Evolutionary conservation across 257 asterid genomes (phyloP).

Genomic region (Nicotiana tabacum): DNA sequence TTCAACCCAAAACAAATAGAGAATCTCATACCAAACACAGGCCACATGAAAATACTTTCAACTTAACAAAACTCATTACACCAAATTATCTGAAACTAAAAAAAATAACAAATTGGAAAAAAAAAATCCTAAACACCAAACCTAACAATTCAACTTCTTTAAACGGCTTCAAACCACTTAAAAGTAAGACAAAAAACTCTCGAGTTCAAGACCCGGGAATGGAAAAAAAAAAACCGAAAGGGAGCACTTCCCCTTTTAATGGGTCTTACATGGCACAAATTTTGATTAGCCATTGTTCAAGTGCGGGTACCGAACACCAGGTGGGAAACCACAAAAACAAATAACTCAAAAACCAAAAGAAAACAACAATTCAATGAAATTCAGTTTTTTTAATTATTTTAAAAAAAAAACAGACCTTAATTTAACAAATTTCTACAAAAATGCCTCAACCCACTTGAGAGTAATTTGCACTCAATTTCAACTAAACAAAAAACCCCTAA

Average conservation of each 20-base stretch:
- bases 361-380: neutral
- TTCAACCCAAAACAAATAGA: neutral
- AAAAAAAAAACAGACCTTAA: neutral
- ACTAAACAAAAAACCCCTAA: slow-evolving; percentile 8
- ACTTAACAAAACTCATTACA: neutral
- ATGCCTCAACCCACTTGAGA: neutral
- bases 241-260: too few relatives aligned
- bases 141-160: neutral
- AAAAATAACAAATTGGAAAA: neutral
- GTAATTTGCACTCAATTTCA: neutral
- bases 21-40: neutral
- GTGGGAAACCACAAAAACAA: neutral
- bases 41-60: neutral
- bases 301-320: too few relatives aligned
- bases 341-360: neutral
- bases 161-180: neutral
- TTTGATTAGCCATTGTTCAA: too few relatives aligned
- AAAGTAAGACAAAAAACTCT: neutral
- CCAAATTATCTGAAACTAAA: neutral
- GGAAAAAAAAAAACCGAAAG: too few relatives aligned
- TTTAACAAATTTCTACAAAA: neutral
- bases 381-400: neutral
- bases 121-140: neutral
- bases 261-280: too few relatives aligned
- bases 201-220: too few relatives aligned